These are phyloP conservation scores for Zea mays DNA, from an alignment of 176 grass and related monocot species.

Conservation along the genomic window DNA sequence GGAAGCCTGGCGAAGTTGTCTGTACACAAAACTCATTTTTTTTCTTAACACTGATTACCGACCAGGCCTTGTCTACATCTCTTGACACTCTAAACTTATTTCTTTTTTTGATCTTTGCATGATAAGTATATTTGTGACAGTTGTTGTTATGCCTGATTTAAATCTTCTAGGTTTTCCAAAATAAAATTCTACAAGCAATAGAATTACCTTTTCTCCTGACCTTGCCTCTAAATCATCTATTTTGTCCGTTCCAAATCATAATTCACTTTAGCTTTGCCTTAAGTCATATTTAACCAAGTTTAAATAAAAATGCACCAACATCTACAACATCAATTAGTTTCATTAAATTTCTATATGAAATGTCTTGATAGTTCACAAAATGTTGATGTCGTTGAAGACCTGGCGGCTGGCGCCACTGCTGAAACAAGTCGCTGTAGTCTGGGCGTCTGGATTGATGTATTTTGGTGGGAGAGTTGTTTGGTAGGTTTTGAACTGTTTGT, in stretches of 20 bases:
- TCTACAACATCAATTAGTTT: neutral
- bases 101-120: neutral
- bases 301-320: neutral
- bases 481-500: too few species aligned
- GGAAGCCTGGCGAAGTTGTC: constrained; percentile 86
- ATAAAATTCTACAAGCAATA: neutral
- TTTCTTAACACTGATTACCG: constrained; percentile 10
- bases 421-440: too few species aligned
- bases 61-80: constrained; percentile 7
- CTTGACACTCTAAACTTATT: neutral
- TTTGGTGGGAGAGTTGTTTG: too few species aligned
- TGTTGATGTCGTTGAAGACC: too few species aligned
- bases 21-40: constrained; percentile 29
- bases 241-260: neutral
- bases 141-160: neutral
- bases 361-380: neutral
- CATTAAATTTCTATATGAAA: neutral
- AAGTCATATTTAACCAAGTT: neutral
- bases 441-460: too few species aligned
- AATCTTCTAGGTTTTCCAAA: neutral
- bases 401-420: too few species aligned
- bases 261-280: neutral
- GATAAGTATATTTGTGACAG: constrained; percentile 3
- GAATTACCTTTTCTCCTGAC: neutral
- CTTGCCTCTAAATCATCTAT: neutral